Base-by-base conservation (phyloP, 805 yeast genomes). In the Candida suzukii region DNA sequence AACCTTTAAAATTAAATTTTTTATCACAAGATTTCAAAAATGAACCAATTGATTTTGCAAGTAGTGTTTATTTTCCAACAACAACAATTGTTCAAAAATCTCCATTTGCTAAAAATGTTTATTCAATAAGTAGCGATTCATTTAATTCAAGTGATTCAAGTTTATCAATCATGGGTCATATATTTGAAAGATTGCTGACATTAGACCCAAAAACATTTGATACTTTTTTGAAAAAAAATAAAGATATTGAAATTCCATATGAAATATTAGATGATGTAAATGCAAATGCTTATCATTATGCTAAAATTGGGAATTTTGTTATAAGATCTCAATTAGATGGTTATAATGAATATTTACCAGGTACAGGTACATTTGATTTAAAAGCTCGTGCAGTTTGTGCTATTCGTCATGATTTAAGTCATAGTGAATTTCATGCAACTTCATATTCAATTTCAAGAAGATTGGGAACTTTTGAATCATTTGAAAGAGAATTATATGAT, bases 291-390 rank as follows among this genome's bases (percentile, higher is more conserved):
- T 90, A 88, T 56, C 90, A 88, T 56, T 90, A 87, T 59, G 78
- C 95, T 7, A 62, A 64, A 30, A 64, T 76, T 42, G 88, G 82
- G 3, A 70, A 73, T 33, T 85, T 93, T 52, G 55, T 91, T 13
- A 71, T 91, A 76, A 70, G 98, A 48, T 91, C 98, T 0, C 98
- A 91, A 60, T 68, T 93, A 37, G 99, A 91, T 61, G 88, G 96
- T 44, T 67, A 70, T 45, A 90, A 88, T 59, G 58, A 69, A 0
- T 63, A 85, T 29, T 66, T 93, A 29, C 97, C 97, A 0, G 95
- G 95, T 0, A 80, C 83, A 4, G 97, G 97, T 0, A 80, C 88
- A 0, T 91, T 93, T 68, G 99, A 91, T 61, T 63, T 91, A 43
- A 91, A 91, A 53, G 85, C 97, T 0, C 67, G 99, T 46, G 98